Evolutionary conservation across 371 early-diverging fungal genomes (phyloP), one percentile per base, ranked within the genome.

Genomic region (Saksenaea vasiformis): DNA sequence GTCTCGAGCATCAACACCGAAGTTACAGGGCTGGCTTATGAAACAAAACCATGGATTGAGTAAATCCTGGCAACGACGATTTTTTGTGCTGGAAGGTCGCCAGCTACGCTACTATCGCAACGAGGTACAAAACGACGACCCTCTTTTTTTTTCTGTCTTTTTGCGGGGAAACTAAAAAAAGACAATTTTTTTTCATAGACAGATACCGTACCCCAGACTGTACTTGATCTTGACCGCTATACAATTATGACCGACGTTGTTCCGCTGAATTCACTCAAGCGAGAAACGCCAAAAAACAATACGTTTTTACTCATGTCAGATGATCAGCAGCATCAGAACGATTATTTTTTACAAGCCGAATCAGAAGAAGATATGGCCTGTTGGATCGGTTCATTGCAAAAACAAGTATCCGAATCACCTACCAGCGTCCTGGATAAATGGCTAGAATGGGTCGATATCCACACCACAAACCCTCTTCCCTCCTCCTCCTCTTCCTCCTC

Each of bases 11-110:
- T 47, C 51, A 47, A 47, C 22, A 47, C 51, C 51, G 22, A 47
- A 11, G 22, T 36, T 57, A 10, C 56, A 71, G 53, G 80, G 80
- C 5, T 79, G 71, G 65, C 58, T 79, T 15, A 65, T 70, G 63
- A 79, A 79, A 62, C 80, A 79, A 62, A 70, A 72, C 24, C 80
- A 79, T 63, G 77, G 80, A 53, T 65, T 71, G 51, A 70, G 66
- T 22, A 74, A 65, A 47, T 47, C 51, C 51, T 79, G 79, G 79
- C 73, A 72, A 43, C 62, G 67, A 38, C 67, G 79, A 1, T 79
- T 67, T 47, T 74, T 79, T 37, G 73, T 79, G 9, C 53, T 79
- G 17, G 58, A 77, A 14, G 77, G 71, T 62, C 68, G 73, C 26
- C 77, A 79, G 59, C 26, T 79, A 19, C 65, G 79, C 15, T 79